Evolutionary conservation across 2,329 filamentous ascomycete species (phyloP).

Genomic region (Fusarium anthophilum): DNA sequence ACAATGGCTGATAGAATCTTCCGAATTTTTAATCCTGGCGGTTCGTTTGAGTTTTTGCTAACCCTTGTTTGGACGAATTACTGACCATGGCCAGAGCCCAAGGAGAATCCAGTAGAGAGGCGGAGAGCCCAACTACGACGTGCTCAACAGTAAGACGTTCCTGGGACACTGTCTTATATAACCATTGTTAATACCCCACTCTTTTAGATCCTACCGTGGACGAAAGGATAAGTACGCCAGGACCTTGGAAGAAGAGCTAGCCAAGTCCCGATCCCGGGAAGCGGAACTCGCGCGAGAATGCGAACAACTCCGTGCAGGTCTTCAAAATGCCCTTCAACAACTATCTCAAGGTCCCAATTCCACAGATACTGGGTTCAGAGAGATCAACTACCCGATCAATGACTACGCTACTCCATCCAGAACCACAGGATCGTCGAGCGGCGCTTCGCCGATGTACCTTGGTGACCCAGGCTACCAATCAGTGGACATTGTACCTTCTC

Average conservation of each 20-base stretch:
- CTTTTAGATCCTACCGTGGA: constrained; percentile 16
- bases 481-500: background rate
- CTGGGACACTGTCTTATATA: background rate
- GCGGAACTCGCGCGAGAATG: constrained; percentile 11
- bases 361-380: background rate
- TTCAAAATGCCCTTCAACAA: background rate
- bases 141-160: constrained; percentile 16
- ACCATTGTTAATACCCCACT: background rate
- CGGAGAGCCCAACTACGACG: constrained; percentile 22
- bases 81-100: constrained; percentile 5
- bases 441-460: constrained; percentile 1
- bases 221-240: constrained; percentile 26
- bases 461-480: background rate
- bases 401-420: background rate
- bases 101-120: constrained; percentile 22
- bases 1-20: constrained; percentile 42
- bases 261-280: constrained; percentile 1
- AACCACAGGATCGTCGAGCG: background rate
- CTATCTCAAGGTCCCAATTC: background rate
- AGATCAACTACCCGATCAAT: background rate
- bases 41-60: constrained; percentile 16
- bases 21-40: constrained; percentile 48
- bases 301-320: constrained; percentile 10
- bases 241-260: constrained; percentile 16
- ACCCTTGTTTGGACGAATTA: background rate